Conservation (phyloP, 352 stramenopile species). For the Thalassiosira mediterranea region DNA sequence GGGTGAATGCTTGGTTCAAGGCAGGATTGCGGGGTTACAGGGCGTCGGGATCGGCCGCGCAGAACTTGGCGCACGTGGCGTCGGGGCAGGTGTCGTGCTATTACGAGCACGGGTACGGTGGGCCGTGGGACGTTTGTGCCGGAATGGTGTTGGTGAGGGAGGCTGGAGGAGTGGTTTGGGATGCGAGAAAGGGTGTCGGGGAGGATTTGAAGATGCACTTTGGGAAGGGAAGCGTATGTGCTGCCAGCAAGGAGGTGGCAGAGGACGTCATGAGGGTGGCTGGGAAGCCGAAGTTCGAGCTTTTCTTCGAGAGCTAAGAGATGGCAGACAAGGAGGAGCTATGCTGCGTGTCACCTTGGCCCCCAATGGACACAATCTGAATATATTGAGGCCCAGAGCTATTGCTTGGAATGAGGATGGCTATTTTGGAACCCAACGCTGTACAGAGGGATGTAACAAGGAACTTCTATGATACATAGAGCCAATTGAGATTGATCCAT, state of each 20-base stretch:
- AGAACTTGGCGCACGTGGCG: conserved; percentile 54
- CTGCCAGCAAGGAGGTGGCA: conserved; percentile 35
- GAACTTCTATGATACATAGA: no score
- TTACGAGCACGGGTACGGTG: conserved; percentile 53
- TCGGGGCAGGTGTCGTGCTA: conserved; percentile 52
- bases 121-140: conserved; percentile 50
- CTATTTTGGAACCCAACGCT: no score
- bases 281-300: conserved; percentile 33
- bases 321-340: no score
- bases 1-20: conserved; percentile 49
- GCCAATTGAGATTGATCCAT: no score
- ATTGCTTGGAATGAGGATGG: no score
- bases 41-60: conserved; percentile 46
- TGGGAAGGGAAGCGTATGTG: conserved; percentile 50
- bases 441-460: no score
- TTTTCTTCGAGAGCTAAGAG: conserved; percentile 3
- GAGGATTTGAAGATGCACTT: conserved; percentile 44
- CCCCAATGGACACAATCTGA: no score
- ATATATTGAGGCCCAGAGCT: no score
- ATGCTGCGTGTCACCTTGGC: no score
- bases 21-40: conserved; percentile 49
- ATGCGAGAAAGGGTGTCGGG: conserved; percentile 28
- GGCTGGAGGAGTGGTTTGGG: conserved; percentile 45
- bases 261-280: conserved; percentile 44
- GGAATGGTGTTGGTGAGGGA: conserved; percentile 53